Percentiles rank a stretch among this genome's conserved stretches.
Conservation (phyloP, 768 basidiomycete genomes). For the Erythrobasidium yunnanense region DNA sequence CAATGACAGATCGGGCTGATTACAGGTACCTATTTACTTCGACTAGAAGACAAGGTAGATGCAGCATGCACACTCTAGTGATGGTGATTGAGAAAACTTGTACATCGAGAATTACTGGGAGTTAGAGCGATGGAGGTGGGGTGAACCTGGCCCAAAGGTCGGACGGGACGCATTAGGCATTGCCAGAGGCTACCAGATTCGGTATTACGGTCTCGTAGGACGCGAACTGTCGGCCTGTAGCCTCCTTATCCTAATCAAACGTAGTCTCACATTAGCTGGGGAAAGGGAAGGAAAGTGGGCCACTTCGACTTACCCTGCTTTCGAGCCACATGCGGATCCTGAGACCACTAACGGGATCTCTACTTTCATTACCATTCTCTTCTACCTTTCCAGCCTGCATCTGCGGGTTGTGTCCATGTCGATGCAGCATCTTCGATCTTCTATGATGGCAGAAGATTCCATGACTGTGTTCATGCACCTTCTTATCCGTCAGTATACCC, state of each 20-base stretch:
- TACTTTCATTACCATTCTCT: neutral
- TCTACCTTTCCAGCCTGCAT: neutral
- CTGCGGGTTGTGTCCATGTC: neutral
- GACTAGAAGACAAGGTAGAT: too few species aligned
- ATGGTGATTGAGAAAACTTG: too few species aligned
- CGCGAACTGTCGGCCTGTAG: slow-evolving; percentile 25
- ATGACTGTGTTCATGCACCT: slow-evolving; percentile 24
- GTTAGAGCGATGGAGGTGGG: too few species aligned
- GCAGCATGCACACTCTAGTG: too few species aligned
- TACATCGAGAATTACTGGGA: too few species aligned
- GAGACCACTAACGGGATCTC: neutral
- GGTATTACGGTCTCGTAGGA: slow-evolving; percentile 15
- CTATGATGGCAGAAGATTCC: slow-evolving; percentile 31
- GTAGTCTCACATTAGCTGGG: neutral
- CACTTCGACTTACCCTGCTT: neutral
- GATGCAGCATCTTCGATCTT: slow-evolving; percentile 11
- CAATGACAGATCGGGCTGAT: too few species aligned
- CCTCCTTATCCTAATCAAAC: slow-evolving; percentile 16
- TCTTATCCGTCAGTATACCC: neutral
- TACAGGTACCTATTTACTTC: too few species aligned
- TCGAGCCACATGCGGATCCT: slow-evolving; percentile 29
- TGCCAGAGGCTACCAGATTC: neutral
- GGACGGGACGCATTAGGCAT: too few species aligned
- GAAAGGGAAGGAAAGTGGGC: too few species aligned
- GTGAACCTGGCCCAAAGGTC: too few species aligned